Base-by-base conservation (phyloP, 2,329 filamentous ascomycete genomes). In the Neofusicoccum umdonicola region DNA sequence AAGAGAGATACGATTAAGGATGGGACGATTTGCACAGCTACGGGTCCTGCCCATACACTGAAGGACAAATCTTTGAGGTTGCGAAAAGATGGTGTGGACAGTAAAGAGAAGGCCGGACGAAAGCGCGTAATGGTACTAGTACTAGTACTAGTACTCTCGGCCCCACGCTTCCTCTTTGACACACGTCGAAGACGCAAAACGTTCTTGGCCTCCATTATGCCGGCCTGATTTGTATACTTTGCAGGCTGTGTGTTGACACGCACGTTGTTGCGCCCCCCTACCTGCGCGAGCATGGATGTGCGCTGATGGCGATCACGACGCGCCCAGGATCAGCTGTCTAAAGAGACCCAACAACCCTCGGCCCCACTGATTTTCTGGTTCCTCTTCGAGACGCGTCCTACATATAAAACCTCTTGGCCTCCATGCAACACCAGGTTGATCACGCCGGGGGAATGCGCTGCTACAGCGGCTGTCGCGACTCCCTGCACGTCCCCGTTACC, bases 121-220 rank as follows among this genome's bases (percentile, higher is more conserved):
- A 45, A 12, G 31, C 17, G 56, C 41, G 15, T 12, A 47, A 37
- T 37, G 15, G 54, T 47, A 60, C n/a, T 47, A 22, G 54, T 47
- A 60, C n/a, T 47, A 47, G 42, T 37, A 60, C 11, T 60, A 37
- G 56, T 22, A 8, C 56, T 19, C 8, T 60, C 56, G 42, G 31
- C 56, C 56, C 56, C 42, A 47, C 42, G 39, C 37, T 31, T 60
- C 42, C n/a, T 47, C 34, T 39, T 35, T 47, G 56, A 60, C 17
- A 60, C 56, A 42, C 54, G 22, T 57, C 37, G 39, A 57, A 22
- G 52, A 57, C 37, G 17, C 54, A 15, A 58, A 58, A 58, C 54
- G 41, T 39, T 60, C 39, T 58, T 34, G 37, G 8, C 19, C 22
- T 58, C 41, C 27, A 37, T 47, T 45, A 47, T 58, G 56, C 41